Evolutionary conservation across 2,329 filamentous ascomycete species (phyloP).

Genomic region (Monosporascus sp.): DNA sequence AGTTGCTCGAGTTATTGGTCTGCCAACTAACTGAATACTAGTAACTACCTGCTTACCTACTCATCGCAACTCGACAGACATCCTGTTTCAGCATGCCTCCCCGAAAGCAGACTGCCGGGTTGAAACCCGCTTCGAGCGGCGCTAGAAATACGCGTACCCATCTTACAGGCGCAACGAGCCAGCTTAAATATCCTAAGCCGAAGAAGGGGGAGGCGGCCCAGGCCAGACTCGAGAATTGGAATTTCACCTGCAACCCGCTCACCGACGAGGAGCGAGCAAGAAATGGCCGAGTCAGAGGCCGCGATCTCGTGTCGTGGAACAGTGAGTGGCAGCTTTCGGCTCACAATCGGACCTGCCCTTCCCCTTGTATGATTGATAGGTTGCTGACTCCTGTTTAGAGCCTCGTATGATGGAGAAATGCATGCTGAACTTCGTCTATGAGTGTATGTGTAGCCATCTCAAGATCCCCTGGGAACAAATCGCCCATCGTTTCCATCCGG

Average conservation of each 20-base stretch:
- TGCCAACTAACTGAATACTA: too few species aligned
- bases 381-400: conserved; percentile 22
- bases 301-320: conserved; percentile 38
- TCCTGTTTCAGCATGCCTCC: too few species aligned
- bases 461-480: conserved; percentile 34
- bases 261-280: conserved; percentile 2
- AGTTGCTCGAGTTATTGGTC: too few species aligned
- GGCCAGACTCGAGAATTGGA: not conserved
- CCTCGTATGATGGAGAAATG: conserved; percentile 43
- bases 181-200: not conserved
- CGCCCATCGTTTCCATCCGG: conserved; percentile 36
- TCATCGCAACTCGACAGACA: too few species aligned
- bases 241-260: not conserved
- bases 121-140: too few species aligned
- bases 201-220: not conserved
- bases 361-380: not conserved
- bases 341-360: not conserved
- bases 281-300: conserved; percentile 29
- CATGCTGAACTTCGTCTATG: conserved; percentile 35
- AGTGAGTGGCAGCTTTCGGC: conserved; percentile 27
- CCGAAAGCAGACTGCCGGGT: too few species aligned
- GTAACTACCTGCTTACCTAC: too few species aligned
- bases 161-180: too few species aligned
- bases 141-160: too few species aligned
- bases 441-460: conserved; percentile 27